Percentiles rank a stretch among this genome's conserved stretches.
Conservation (phyloP, 129 eudicot species). For the Pulicaria dysenterica region DNA sequence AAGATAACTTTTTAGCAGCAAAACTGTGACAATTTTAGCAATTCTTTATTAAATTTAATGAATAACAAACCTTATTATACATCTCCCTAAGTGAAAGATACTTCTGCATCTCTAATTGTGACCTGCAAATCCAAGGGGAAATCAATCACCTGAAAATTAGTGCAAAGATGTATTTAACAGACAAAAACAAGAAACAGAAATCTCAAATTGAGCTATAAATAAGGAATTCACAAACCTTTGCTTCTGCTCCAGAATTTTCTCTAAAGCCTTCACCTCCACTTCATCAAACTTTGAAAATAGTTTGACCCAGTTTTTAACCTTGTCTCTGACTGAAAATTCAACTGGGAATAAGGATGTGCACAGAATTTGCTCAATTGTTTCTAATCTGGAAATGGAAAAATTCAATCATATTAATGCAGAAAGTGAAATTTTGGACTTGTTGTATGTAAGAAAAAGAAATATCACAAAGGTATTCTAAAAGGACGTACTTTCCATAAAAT, state of each 20-base stretch:
- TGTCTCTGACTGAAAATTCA: conserved; percentile 68
- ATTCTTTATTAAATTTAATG: neutral
- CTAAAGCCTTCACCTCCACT: conserved; percentile 85
- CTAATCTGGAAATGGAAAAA: conserved; percentile 57
- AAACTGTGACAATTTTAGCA: neutral
- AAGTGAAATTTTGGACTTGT: conserved; percentile 3
- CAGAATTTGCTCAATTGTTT: conserved; percentile 66
- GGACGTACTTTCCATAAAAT: neutral
- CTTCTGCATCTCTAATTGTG: conserved; percentile 82
- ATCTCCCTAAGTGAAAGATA: conserved; percentile 76
- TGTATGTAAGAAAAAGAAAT: neutral
- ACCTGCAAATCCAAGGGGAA: conserved; percentile 57
- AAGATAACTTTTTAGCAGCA: conserved; percentile 25
- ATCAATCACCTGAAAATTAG: conserved; percentile 38
- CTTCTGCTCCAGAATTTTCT: conserved; percentile 84
- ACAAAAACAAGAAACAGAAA: conserved; percentile 23
- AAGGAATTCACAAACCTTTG: conserved; percentile 65
- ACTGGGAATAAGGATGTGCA: conserved; percentile 69
- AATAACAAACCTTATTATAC: conserved; percentile 66
- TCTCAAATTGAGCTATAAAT: conserved; percentile 19
- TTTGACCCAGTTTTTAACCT: conserved; percentile 73
- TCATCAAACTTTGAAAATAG: conserved; percentile 74
- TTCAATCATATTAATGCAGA: conserved; percentile 19
- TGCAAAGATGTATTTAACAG: conserved; percentile 30
- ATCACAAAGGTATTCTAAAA: neutral